Evolutionary conservation across 2,329 filamentous ascomycete genomes (phyloP).

Genomic region (Clarireedia hainanense): DNA sequence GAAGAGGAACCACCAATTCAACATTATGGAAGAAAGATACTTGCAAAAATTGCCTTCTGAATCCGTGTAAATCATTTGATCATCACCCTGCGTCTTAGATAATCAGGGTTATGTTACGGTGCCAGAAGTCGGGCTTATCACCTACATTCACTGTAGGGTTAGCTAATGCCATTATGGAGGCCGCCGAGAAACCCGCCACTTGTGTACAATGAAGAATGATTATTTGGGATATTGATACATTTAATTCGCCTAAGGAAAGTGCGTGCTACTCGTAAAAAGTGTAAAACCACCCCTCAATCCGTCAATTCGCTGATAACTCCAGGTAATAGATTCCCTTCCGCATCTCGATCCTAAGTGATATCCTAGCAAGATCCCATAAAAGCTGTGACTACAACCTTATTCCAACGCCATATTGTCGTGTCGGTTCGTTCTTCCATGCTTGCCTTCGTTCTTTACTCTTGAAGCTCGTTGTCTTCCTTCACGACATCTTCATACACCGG

Average conservation of each 20-base stretch:
- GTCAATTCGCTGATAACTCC: neutral
- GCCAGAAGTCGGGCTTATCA: no score
- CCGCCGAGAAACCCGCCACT: neutral
- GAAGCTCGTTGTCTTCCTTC: constrained; percentile 15
- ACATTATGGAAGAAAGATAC: no score
- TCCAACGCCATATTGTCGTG: neutral
- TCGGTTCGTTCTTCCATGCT: neutral
- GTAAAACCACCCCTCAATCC: neutral
- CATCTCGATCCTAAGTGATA: neutral
- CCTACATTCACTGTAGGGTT: no score
- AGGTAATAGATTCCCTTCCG: neutral
- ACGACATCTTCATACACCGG: constrained; percentile 24
- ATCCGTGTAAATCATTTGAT: no score
- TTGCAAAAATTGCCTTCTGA: no score
- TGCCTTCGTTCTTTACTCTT: neutral
- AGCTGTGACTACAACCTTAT: neutral
- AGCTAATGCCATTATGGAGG: no score
- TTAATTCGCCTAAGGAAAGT: neutral
- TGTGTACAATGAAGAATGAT: neutral
- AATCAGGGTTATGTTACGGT: no score
- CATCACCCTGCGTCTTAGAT: no score
- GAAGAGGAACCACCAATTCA: no score
- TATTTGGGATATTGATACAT: constrained; percentile 2
- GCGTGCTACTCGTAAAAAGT: neutral
- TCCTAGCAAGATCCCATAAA: neutral